Conservation (phyloP, 2,329 filamentous ascomycete species). For the Curvularia verruculosa region DNA sequence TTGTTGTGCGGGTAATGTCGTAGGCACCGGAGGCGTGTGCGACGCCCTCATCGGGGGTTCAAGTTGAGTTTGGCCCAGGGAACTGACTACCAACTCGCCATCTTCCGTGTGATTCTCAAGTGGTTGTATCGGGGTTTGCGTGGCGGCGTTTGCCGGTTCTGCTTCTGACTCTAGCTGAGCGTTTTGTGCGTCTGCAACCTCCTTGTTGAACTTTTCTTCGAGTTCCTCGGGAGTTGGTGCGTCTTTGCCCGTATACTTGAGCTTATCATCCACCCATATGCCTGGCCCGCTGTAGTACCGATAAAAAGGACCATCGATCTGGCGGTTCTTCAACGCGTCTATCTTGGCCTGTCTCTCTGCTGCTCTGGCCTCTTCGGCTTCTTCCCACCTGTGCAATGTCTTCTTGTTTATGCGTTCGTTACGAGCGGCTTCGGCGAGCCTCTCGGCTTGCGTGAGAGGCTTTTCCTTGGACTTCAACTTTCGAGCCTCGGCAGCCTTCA, state of each 20-base stretch:
- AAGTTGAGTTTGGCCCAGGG: slow-evolving; percentile 15
- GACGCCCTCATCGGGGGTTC: slow-evolving; percentile 20
- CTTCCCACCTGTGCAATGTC: slow-evolving; percentile 92
- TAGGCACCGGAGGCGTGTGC: slow-evolving; percentile 22
- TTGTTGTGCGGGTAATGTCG: slow-evolving; percentile 22
- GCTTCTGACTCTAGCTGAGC: slow-evolving; percentile 9
- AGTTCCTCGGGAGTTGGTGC: slow-evolving; percentile 45
- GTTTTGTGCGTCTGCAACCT: slow-evolving; percentile 19
- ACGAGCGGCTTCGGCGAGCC: slow-evolving; percentile 78
- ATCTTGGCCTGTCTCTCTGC: slow-evolving; percentile 82
- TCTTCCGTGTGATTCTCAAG: background rate
- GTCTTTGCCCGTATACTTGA: slow-evolving; percentile 68
- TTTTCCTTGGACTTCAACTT: slow-evolving; percentile 78
- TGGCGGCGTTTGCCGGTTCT: slow-evolving; percentile 8
- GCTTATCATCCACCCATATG: slow-evolving; percentile 76
- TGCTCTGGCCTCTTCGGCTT: slow-evolving; percentile 85
- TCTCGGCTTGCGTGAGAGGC: slow-evolving; percentile 84
- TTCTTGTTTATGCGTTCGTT: slow-evolving; percentile 87
- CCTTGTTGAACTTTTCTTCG: slow-evolving; percentile 47
- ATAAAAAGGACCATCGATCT: slow-evolving; percentile 85
- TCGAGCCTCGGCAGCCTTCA: slow-evolving; percentile 65
- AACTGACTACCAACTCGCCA: slow-evolving; percentile 6
- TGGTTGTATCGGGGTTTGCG: slow-evolving; percentile 4
- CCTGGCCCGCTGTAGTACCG: slow-evolving; percentile 93
- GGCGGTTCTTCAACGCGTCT: slow-evolving; percentile 85